Conservation (phyloP, 768 basidiomycete species). For the Xerocomellus chrysenteron region DNA sequence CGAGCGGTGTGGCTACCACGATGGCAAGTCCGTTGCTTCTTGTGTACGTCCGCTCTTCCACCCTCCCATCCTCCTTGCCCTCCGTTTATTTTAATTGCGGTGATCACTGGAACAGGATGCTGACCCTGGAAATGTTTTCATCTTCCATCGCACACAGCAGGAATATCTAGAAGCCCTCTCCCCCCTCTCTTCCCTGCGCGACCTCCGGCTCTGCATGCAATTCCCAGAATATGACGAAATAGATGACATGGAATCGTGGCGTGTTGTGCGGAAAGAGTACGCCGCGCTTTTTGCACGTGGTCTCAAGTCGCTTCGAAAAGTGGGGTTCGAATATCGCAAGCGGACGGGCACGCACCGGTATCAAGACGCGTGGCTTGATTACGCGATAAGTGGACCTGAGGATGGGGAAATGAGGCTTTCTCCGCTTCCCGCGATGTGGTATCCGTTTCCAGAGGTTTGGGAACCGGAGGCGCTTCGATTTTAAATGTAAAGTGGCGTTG, state of each 20-base stretch:
- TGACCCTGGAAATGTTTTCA: constrained; percentile 32
- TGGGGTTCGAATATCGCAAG: constrained; percentile 38
- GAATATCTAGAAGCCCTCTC: constrained; percentile 35
- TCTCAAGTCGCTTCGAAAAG: constrained; percentile 32
- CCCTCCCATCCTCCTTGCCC: constrained; percentile 8
- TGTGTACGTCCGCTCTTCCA: constrained; percentile 31
- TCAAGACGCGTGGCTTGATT: constrained; percentile 38
- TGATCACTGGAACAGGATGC: constrained; percentile 24
- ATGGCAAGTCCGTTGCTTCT: constrained; percentile 36
- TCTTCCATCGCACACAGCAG: constrained; percentile 29
- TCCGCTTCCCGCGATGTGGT: constrained; percentile 31
- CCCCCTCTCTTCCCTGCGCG: constrained; percentile 26
- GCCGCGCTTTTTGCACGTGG: constrained; percentile 30
- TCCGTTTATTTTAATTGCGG: constrained; percentile 22
- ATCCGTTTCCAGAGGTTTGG: constrained; percentile 37
- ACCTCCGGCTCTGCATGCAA: constrained; percentile 37
- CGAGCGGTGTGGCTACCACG: constrained; percentile 37
- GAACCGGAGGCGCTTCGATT: constrained; percentile 25
- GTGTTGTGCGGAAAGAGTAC: constrained; percentile 26
- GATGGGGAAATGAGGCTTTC: constrained; percentile 22
- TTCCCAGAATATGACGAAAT: constrained; percentile 35
- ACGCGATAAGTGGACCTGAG: constrained; percentile 22
- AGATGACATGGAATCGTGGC: constrained; percentile 35
- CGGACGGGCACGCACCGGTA: constrained; percentile 36
- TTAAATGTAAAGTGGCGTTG: constrained; percentile 5